Conservation (phyloP, 805 yeast genomes). For the Candida pini region DNA sequence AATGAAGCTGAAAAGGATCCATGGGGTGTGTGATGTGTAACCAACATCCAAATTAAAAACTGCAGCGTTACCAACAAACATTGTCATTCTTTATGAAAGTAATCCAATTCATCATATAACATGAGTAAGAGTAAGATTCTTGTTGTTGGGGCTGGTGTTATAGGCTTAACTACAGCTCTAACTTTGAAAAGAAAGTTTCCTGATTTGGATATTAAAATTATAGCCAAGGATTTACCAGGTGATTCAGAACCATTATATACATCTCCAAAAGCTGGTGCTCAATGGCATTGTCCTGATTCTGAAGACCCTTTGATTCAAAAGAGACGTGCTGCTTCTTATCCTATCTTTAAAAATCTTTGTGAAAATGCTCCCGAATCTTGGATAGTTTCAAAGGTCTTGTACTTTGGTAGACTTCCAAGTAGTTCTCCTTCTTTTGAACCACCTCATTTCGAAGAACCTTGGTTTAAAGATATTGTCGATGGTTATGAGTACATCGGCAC, state of each 20-base stretch:
- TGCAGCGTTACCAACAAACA: too few species aligned
- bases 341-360: constrained; percentile 30
- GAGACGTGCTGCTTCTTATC: constrained; percentile 32
- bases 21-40: too few species aligned
- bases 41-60: too few species aligned
- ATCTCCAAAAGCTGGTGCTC: constrained; percentile 69
- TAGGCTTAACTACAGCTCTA: constrained; percentile 34
- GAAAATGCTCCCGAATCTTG: constrained; percentile 35
- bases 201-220: constrained; percentile 32
- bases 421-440: not conserved
- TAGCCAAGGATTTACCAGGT: constrained; percentile 49
- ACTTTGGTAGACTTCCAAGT: constrained; percentile 18
- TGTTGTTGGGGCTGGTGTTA: constrained; percentile 16
- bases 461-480: constrained; percentile 44
- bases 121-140: constrained; percentile 10
- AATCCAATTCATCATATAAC: not conserved
- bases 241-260: constrained; percentile 46
- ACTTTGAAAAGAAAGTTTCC: constrained; percentile 26
- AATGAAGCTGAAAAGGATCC: too few species aligned
- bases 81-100: too few species aligned
- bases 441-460: constrained; percentile 29
- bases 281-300: constrained; percentile 47
- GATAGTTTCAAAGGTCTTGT: constrained; percentile 17
- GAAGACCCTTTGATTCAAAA: constrained; percentile 15
- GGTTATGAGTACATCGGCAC: constrained; percentile 29